These are phyloP conservation scores for Stephania yunnanensis DNA, from an alignment of 164 flowering plant genomes.

Conservation along the genomic window DNA sequence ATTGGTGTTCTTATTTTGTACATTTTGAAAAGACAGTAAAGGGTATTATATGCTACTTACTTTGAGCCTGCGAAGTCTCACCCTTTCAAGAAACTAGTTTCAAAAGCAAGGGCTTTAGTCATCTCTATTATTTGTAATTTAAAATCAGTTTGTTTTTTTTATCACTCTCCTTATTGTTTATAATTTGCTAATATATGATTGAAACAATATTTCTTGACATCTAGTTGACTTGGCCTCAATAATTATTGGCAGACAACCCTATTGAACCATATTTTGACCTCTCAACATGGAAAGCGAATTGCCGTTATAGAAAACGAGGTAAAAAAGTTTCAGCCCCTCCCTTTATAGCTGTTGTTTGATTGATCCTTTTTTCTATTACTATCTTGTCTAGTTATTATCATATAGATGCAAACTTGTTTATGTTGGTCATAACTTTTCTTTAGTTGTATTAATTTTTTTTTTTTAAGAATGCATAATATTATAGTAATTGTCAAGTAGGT, in stretches of 20 bases:
- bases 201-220: not conserved
- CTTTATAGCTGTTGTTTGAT: not conserved
- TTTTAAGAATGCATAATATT: not conserved
- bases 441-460: not conserved
- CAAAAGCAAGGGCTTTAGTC: not conserved
- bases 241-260: slow-evolving; percentile 67
- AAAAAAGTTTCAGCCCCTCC: not conserved
- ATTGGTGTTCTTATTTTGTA: too few species aligned
- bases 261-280: slow-evolving; percentile 80
- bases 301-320: slow-evolving; percentile 99
- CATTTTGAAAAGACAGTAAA: too few species aligned
- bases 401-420: not conserved
- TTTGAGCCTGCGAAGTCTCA: too few species aligned
- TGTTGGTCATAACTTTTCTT: not conserved
- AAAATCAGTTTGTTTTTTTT: not conserved
- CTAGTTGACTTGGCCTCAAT: not conserved
- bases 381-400: not conserved
- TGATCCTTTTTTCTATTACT: not conserved
- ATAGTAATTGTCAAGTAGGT: too few species aligned
- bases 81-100: not conserved
- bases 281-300: slow-evolving; percentile 86
- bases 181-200: not conserved
- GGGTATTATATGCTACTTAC: too few species aligned
- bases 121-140: not conserved
- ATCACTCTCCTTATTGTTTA: not conserved